These are phyloP conservation scores for Hypomontagnella submonticulosa DNA, from an alignment of 495 filamentous ascomycete genomes.

Conservation along the genomic window DNA sequence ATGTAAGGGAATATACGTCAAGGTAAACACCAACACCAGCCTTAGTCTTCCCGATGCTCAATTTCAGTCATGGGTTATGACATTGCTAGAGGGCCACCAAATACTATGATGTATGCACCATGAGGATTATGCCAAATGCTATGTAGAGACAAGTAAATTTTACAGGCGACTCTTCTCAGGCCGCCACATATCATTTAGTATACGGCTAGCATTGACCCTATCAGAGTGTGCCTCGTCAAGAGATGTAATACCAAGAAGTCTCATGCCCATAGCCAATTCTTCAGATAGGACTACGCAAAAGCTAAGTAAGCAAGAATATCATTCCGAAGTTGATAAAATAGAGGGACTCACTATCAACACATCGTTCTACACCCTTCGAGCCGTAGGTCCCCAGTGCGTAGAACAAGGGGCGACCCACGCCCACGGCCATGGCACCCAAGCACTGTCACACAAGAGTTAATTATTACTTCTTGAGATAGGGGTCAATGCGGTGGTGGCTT, in stretches of 20 bases:
- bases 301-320: constrained; percentile 12
- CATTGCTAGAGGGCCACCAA: too few species aligned
- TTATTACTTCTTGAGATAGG: too few species aligned
- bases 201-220: constrained; percentile 46
- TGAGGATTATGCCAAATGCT: too few species aligned
- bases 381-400: constrained; percentile 89
- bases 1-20: too few species aligned
- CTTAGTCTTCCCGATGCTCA: too few species aligned
- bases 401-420: constrained; percentile 86
- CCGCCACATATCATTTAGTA: constrained; percentile 46
- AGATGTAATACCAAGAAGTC: constrained; percentile 40
- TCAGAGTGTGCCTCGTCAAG: constrained; percentile 41
- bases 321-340: background rate
- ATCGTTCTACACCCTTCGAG: constrained; percentile 73
- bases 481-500: too few species aligned
- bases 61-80: too few species aligned
- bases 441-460: constrained; percentile 50
- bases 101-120: too few species aligned
- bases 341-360: constrained; percentile 44
- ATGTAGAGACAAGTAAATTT: background rate
- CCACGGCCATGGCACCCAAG: constrained; percentile 84
- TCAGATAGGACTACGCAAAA: constrained; percentile 42
- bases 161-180: constrained; percentile 43
- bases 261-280: constrained; percentile 42
- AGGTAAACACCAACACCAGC: too few species aligned